phyloP scores from a whole-genome alignment of 2,329 filamentous ascomycete species.

The Colletotrichum sp. region DNA sequence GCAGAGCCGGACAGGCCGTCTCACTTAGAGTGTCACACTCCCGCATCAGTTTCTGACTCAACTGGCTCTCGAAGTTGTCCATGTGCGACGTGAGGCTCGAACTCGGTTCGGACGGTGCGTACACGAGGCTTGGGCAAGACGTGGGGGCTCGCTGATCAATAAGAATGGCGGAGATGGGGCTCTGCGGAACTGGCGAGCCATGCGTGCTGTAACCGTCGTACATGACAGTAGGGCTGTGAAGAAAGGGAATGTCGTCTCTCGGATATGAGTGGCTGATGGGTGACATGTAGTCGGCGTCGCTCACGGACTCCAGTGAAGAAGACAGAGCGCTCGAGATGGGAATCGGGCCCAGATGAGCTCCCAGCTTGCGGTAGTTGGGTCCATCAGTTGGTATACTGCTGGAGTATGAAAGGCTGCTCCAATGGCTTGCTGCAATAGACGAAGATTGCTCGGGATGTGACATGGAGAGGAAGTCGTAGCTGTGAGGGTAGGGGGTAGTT shows the following conservation, averaged over 20 bases:
- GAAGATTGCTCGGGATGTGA: slow-evolving; percentile 49
- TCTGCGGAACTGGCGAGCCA: slow-evolving; percentile 59
- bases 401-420: slow-evolving; percentile 54
- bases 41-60: slow-evolving; percentile 57
- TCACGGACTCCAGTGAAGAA: slow-evolving; percentile 63
- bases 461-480: slow-evolving; percentile 58
- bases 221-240: slow-evolving; percentile 56
- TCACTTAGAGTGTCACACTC: slow-evolving; percentile 63
- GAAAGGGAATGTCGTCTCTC: slow-evolving; percentile 56
- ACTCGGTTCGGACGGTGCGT: slow-evolving; percentile 64
- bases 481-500: slow-evolving; percentile 39
- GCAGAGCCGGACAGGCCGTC: slow-evolving; percentile 27
- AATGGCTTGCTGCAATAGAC: slow-evolving; percentile 42
- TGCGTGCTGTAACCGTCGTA: slow-evolving; percentile 62
- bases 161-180: slow-evolving; percentile 59
- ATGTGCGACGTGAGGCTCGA: slow-evolving; percentile 66
- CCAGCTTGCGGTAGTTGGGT: slow-evolving; percentile 49
- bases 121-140: slow-evolving; percentile 66
- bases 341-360: slow-evolving; percentile 39
- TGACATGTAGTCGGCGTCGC: slow-evolving; percentile 67
- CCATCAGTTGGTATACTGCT: slow-evolving; percentile 43
- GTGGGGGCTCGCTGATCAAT: slow-evolving; percentile 61
- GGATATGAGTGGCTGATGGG: slow-evolving; percentile 62
- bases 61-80: slow-evolving; percentile 61
- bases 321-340: slow-evolving; percentile 56